Evolutionary conservation across 2,329 filamentous ascomycete species (phyloP), one percentile per base, ranked within the genome.

Genomic region (Colletotrichum musicola): DNA sequence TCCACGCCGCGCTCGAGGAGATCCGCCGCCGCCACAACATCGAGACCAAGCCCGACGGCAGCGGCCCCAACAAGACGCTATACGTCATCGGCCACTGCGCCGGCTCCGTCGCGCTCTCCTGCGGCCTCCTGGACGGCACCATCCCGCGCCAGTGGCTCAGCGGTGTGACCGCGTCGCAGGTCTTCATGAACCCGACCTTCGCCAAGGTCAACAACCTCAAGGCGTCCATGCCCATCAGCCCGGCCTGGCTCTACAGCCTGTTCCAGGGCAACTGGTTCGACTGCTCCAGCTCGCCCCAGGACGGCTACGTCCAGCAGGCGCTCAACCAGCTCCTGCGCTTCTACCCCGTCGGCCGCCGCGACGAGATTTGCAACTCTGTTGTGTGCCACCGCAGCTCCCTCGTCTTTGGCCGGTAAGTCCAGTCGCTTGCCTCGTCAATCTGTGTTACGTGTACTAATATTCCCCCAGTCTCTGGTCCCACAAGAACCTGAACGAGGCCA

Each of bases 111-210:
- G 86, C 89, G 1, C 82, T 88, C 55, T 79, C 86, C 0, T 79
- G 82, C 4, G 89, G 88, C 14, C 79, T 92, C 1, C 82, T 92
- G 1, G 88, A 89, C 74, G 88, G 89, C 44, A 87, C 85, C 0
- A 87, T 91, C 54, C 86, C 87, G 0, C 71, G 83, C 0, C 74
- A 76, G 40, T 90, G 88, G 87, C 82, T 91, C 72, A 77, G 80
- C 25, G 89, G 89, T 12, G 80, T 91, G 54, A 85, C 84, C 0
- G 86, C 83, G 73, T 88, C 85, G 27, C 88, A 90, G 73, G 88
- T 90, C 1, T 90, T 91, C 75, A 87, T 89, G 81, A 86, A 90
- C 76, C 87, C 88, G 0, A 81, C 86, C 50, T 90, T 88, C 84
- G 82, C 82, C 71, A 77, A 78, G 3, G 75, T 83, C 68, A 91